A percentile compares a stretch with the other conserved stretches of the same genome.
Conservation (phyloP, 345 rosid genomes). For the Brassica incana region DNA sequence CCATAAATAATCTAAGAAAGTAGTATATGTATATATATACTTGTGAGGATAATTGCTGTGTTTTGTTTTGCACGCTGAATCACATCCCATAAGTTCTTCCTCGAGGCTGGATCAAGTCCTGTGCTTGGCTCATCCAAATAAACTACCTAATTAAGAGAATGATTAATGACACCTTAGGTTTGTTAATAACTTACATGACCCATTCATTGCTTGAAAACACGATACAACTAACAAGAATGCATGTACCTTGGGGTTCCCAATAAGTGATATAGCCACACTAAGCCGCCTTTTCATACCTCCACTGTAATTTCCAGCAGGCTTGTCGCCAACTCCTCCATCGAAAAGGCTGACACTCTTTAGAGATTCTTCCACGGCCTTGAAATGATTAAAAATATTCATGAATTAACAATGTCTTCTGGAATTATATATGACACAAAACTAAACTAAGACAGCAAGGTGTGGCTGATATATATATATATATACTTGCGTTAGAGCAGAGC, state of each 20-base stretch:
- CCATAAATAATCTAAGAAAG: neutral
- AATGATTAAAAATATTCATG: conserved; percentile 7
- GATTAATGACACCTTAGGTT: neutral
- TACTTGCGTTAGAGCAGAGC: conserved; percentile 55
- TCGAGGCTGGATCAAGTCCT: conserved; percentile 94
- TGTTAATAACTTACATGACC: neutral
- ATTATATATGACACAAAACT: neutral
- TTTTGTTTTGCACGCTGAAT: conserved; percentile 77
- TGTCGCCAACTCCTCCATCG: conserved; percentile 83
- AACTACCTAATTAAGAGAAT: conserved; percentile 55
- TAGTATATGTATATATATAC: neutral
- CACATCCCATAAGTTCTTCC: conserved; percentile 83
- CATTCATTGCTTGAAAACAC: neutral
- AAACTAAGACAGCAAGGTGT: neutral
- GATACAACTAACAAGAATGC: conserved; percentile 3
- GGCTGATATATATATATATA: conserved; percentile 30
- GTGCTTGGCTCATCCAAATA: conserved; percentile 99
- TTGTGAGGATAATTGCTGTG: conserved; percentile 85
- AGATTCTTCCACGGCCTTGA: conserved; percentile 94
- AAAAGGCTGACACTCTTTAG: conserved; percentile 69
- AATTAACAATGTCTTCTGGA: neutral
- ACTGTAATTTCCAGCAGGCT: conserved; percentile 83
- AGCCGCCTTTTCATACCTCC: conserved; percentile 99
- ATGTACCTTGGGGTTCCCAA: conserved; percentile 83
- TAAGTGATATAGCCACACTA: conserved; percentile 92